Percentiles rank a stretch among this genome's conserved stretches.
These are phyloP conservation scores for Claviceps africana DNA, from an alignment of 2,329 filamentous ascomycete species.

Conservation along the genomic window DNA sequence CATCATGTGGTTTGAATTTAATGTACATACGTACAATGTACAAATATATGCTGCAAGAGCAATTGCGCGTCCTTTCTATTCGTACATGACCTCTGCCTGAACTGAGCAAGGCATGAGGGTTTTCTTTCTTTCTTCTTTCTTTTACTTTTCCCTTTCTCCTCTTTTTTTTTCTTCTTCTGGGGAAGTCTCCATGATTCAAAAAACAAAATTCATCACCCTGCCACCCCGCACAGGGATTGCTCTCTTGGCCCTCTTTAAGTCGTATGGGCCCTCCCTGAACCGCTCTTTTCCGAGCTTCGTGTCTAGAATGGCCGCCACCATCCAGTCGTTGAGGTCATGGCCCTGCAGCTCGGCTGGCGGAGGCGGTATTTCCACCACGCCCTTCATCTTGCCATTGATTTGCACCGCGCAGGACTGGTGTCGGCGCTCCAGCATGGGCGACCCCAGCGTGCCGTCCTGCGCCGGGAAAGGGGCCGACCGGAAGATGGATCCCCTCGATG, in stretches of 20 bases:
- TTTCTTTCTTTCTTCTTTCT: no score
- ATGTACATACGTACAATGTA: no score
- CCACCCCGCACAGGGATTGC: conserved; percentile 54
- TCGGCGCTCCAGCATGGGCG: conserved; percentile 35
- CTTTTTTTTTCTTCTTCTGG: neutral
- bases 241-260: conserved; percentile 41
- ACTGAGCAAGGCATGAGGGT: no score
- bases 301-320: conserved; percentile 45
- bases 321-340: conserved; percentile 40
- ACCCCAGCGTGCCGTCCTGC: conserved; percentile 33
- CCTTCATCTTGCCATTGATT: conserved; percentile 65
- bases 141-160: neutral
- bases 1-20: no score
- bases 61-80: no score
- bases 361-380: conserved; percentile 49
- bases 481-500: conserved; percentile 26
- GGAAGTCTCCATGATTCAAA: conserved; percentile 18
- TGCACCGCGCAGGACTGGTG: conserved; percentile 52
- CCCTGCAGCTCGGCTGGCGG: conserved; percentile 27
- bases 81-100: no score
- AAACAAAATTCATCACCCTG: conserved; percentile 61
- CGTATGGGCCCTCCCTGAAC: conserved; percentile 31
- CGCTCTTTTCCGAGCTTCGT: conserved; percentile 46
- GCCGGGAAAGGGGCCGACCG: conserved; percentile 43
- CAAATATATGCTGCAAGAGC: no score